phyloP scores from a whole-genome alignment of 2,329 filamentous ascomycete genomes.

The Neofusicoccum sp. region DNA sequence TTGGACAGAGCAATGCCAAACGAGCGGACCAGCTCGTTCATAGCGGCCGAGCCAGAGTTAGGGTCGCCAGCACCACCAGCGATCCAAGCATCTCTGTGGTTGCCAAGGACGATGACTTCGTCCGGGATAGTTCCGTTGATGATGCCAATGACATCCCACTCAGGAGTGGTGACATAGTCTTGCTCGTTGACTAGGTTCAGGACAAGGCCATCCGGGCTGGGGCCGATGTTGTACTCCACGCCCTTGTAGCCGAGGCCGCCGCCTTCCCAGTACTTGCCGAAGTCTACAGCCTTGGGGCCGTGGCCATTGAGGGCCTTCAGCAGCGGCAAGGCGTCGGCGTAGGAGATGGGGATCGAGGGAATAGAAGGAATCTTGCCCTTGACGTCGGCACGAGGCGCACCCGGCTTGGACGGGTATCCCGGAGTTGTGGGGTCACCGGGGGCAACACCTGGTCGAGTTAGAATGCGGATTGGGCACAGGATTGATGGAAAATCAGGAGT shows the following conservation, averaged over 20 bases:
- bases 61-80: conserved; percentile 79
- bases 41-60: conserved; percentile 76
- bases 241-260: conserved; percentile 77
- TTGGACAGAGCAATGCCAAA: conserved; percentile 71
- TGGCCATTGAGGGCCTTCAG: conserved; percentile 89
- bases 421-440: conserved; percentile 85
- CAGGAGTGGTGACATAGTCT: conserved; percentile 53
- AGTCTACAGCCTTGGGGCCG: conserved; percentile 74
- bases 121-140: conserved; percentile 85
- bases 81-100: conserved; percentile 90
- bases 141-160: conserved; percentile 80
- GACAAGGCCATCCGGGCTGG: conserved; percentile 69
- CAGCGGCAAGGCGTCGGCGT: conserved; percentile 80
- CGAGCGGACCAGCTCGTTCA: conserved; percentile 77
- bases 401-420: conserved; percentile 90
- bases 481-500: not conserved
- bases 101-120: conserved; percentile 88
- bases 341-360: conserved; percentile 89
- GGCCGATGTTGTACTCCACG: conserved; percentile 82
- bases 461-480: not conserved
- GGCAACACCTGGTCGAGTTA: conserved; percentile 50
- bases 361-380: conserved; percentile 76
- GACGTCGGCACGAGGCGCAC: conserved; percentile 73
- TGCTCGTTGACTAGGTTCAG: conserved; percentile 54
- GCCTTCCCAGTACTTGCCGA: conserved; percentile 73